Evolutionary conservation across 495 filamentous ascomycete species (phyloP), one percentile per base, ranked within the genome.

Genomic region (Daldinia loculata): DNA sequence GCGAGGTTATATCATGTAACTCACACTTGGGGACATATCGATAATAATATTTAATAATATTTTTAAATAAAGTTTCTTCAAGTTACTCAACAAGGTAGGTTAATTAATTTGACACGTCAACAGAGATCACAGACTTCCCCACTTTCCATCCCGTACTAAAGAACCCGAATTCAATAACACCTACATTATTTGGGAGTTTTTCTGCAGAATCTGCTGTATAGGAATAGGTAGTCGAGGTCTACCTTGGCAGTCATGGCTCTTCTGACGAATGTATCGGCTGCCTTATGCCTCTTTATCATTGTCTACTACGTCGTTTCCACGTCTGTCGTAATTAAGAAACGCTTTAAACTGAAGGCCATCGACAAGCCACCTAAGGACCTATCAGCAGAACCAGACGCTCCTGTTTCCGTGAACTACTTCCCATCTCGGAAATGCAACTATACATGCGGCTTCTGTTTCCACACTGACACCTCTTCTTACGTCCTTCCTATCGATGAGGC

Each of bases 381-480:
- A 24, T 22, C n/a, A 17, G 7, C 17, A 48, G 43, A 48, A 24
- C 43, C 43, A 7, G 43, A 48, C 17, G 43, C 43, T 8, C 80
- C 80, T 24, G 66, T 86, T 53, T 85, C 84, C 0, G 80, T 87
- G 53, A 85, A 84, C 64, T 86, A 82, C 63, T 75, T 79, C 70
- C 85, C 85, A 75, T 80, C 83, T 0, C 79, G 84, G 11, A 77
- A 79, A 71, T 87, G 85, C 75, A 88, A 88, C 71, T 79, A 85
- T 9, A 64, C 58, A 11, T 87, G 86, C 63, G 81, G 75, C 30
- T 88, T 88, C 74, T 88, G 86, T 66, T 88, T 89, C 79, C 86
- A 89, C 72, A 89, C 87, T 0, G 84, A 80, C 11, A 83, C 73
- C 41, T 78, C 78, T 3, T 84, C 81, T n/a, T 71, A 84, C 63